These are phyloP conservation scores for Yamadazyma scolyti DNA, from an alignment of 805 yeast genomes.

Conservation along the genomic window DNA sequence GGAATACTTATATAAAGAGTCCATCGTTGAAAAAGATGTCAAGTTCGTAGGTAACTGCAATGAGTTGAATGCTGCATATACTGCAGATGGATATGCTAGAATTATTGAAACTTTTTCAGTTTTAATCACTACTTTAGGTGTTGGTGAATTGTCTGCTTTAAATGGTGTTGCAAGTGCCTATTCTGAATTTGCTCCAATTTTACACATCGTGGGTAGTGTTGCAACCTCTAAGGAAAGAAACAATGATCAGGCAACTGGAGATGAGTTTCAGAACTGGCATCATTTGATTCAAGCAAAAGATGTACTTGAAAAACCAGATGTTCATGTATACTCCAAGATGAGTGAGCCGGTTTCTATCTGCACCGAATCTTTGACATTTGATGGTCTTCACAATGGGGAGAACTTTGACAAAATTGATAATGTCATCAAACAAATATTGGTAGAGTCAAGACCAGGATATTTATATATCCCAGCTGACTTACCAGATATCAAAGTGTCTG, in stretches of 20 bases:
- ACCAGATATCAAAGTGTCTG: slow-evolving; percentile 36
- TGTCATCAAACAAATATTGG: slow-evolving; percentile 54
- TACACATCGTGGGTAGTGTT: slow-evolving; percentile 73
- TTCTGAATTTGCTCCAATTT: slow-evolving; percentile 74
- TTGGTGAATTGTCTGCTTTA: slow-evolving; percentile 82
- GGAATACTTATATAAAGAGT: slow-evolving; percentile 57
- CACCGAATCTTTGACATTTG: slow-evolving; percentile 33
- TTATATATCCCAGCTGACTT: slow-evolving; percentile 73
- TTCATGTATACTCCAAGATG: slow-evolving; percentile 61
- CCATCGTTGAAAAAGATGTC: slow-evolving; percentile 33
- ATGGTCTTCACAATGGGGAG: slow-evolving; percentile 28
- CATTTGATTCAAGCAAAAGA: slow-evolving; percentile 57
- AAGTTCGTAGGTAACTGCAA: slow-evolving; percentile 85
- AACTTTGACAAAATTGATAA: slow-evolving; percentile 59
- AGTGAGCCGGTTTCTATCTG: slow-evolving; percentile 54
- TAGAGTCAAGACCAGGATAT: slow-evolving; percentile 74
- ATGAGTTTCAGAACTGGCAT: slow-evolving; percentile 36
- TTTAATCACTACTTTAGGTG: slow-evolving; percentile 74
- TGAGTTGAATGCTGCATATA: slow-evolving; percentile 85
- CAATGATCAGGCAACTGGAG: slow-evolving; percentile 1
- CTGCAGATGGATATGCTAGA: slow-evolving; percentile 85
- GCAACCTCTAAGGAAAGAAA: slow-evolving; percentile 20
- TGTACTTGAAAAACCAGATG: slow-evolving; percentile 56
- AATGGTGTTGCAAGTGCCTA: slow-evolving; percentile 81
- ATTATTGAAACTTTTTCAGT: slow-evolving; percentile 59